Percentiles rank a stretch among this genome's conserved stretches.
Evolutionary conservation across 495 filamentous ascomycete species (phyloP).

Genomic region (Hypomontagnella monticulosa): DNA sequence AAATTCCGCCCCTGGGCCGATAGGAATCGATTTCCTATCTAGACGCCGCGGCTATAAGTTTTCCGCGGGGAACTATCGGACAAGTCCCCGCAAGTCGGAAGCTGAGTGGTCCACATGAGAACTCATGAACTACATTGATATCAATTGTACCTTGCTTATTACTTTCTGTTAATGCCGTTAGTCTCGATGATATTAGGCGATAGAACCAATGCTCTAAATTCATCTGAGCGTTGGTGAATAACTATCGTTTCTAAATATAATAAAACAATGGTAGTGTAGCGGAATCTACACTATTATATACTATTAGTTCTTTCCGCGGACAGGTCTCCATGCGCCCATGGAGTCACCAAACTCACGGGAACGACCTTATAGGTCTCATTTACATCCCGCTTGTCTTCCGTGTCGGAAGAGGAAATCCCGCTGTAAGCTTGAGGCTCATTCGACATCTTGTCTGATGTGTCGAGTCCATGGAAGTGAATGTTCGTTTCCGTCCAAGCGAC

Average conservation of each 20-base stretch:
- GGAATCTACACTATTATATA: no score
- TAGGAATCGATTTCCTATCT: no score
- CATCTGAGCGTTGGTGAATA: no score
- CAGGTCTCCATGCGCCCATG: background rate
- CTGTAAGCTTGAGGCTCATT: constrained; percentile 17
- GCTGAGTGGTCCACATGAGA: background rate
- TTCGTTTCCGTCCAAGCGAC: background rate
- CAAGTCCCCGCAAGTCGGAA: constrained; percentile 9
- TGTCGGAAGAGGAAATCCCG: constrained; percentile 24
- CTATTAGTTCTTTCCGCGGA: background rate
- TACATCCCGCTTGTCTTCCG: constrained; percentile 16
- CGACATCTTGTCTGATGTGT: constrained; percentile 4
- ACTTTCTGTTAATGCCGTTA: no score
- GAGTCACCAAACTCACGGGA: background rate
- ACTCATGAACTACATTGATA: no score
- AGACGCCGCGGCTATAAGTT: background rate
- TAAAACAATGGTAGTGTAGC: no score
- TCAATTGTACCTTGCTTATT: no score
- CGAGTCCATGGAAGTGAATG: constrained; percentile 5
- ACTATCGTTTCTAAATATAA: no score
- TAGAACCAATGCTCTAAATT: no score
- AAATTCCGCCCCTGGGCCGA: no score
- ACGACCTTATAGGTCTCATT: constrained; percentile 13
- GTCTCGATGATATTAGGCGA: no score
- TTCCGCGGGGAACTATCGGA: constrained; percentile 11